Conservation (phyloP, 257 asterid species). For the Primulina tabacum region DNA sequence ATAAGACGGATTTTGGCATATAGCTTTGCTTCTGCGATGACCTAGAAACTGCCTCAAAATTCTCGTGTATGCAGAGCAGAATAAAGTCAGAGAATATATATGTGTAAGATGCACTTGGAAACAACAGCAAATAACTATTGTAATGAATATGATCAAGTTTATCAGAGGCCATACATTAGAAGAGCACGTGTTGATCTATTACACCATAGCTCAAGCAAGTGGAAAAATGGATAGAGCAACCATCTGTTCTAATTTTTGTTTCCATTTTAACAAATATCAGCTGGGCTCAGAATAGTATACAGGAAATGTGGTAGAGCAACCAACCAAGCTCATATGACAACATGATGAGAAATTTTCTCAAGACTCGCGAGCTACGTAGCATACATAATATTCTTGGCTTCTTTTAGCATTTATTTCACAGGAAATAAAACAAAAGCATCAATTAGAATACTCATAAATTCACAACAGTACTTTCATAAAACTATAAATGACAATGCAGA, state of each 20-base stretch:
- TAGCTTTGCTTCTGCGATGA: background rate
- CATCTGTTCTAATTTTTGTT: background rate
- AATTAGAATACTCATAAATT: conserved; percentile 10
- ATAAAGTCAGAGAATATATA: no score
- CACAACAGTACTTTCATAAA: conserved; percentile 1
- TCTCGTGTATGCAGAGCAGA: no score
- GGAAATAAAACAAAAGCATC: conserved; percentile 5
- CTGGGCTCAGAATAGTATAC: background rate
- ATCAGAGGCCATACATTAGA: background rate
- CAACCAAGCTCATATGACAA: background rate
- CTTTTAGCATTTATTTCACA: background rate
- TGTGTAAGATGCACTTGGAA: background rate
- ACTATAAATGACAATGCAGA: conserved; percentile 1
- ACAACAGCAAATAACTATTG: background rate
- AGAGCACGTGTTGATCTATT: background rate
- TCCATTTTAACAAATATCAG: background rate
- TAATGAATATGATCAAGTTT: no score
- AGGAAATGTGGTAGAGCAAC: no score
- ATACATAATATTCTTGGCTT: background rate
- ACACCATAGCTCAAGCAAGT: background rate
- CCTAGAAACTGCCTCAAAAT: background rate
- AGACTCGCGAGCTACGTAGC: background rate
- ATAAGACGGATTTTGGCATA: background rate
- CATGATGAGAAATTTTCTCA: background rate
- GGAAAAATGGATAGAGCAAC: conserved; percentile 4